Percentiles rank a stretch among this genome's conserved stretches.
These are phyloP conservation scores for Pichia kluyveri DNA, from an alignment of 805 yeast species.

Conservation along the genomic window DNA sequence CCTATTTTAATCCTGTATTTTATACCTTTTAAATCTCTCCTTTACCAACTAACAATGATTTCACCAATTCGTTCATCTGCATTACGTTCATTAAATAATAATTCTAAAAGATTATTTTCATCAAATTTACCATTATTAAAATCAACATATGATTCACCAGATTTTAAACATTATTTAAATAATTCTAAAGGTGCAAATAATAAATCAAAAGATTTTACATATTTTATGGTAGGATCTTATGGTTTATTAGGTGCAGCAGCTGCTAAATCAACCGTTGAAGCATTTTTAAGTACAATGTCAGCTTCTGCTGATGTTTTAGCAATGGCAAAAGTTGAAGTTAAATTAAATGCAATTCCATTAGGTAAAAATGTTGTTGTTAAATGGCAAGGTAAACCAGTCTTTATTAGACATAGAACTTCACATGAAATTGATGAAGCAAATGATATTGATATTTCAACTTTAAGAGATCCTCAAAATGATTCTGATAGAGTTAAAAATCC, in stretches of 20 bases:
- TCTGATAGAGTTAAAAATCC: constrained; percentile 92
- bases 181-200: constrained; percentile 56
- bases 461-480: constrained; percentile 94
- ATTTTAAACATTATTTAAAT: constrained; percentile 74
- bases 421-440: constrained; percentile 94
- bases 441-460: constrained; percentile 57
- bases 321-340: constrained; percentile 98
- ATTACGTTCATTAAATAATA: constrained; percentile 33
- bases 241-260: constrained; percentile 89
- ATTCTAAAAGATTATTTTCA: neutral
- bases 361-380: constrained; percentile 97
- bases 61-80: constrained; percentile 29
- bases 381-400: constrained; percentile 99
- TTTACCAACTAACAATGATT: neutral
- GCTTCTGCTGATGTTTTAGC: constrained; percentile 99
- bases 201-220: constrained; percentile 76
- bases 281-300: constrained; percentile 85
- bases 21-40: no score
- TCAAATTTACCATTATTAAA: constrained; percentile 37
- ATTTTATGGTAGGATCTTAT: constrained; percentile 95
- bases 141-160: constrained; percentile 85
- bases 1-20: no score
- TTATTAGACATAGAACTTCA: constrained; percentile 96
- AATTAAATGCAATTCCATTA: constrained; percentile 85
- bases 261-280: constrained; percentile 92